Base-by-base conservation (phyloP, 805 yeast genomes). In the Yarrowia alimentaria region DNA sequence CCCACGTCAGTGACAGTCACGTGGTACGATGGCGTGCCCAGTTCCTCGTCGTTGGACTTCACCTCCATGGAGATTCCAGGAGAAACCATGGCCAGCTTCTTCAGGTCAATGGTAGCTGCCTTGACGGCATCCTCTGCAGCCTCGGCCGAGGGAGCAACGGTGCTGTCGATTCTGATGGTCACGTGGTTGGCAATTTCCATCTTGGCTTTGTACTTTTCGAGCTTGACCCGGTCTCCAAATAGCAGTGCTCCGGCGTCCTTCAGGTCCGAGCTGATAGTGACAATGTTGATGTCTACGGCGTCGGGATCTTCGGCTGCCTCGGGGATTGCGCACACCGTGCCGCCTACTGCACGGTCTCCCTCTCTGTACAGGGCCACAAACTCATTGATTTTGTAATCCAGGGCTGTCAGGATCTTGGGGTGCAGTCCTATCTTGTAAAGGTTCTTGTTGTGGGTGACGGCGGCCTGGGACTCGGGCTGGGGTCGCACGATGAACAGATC, bases 1-100 rank as follows among this genome's bases (percentile, higher is more conserved):
- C 64, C 67, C 25, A 60, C 62, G n/a, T 64, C 83, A 1, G 88
- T 82, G 60, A 77, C 76, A 0, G 84, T 55, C 7, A 85, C 22
- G n/a, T n/a, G n/a, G n/a, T n/a, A n/a, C n/a, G n/a, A n/a, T n/a
- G n/a, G n/a, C n/a, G n/a, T n/a, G n/a, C n/a, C n/a, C n/a, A n/a
- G n/a, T n/a, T n/a, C n/a, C n/a, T n/a, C n/a, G 11, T 32, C 60
- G 0, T 90, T 67, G 19, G 7, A 17, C 16, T 31, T 47, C 21
- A 28, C 24, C 16, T 81, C 82, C 40, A 71, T 67, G 8, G 82
- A 56, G 0, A 71, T 54, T 0, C 62, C 61, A 5, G 56, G 53
- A 13, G 60, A 57, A 1, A 66, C 52, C 14, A 65, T 30, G 40
- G n/a, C 60, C 58, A 9, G 61, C 45, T 30, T 74, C 73, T 43